These are phyloP conservation scores for Hydrangea macrophylla DNA, from an alignment of 148 eudicot genomes.

Conservation along the genomic window DNA sequence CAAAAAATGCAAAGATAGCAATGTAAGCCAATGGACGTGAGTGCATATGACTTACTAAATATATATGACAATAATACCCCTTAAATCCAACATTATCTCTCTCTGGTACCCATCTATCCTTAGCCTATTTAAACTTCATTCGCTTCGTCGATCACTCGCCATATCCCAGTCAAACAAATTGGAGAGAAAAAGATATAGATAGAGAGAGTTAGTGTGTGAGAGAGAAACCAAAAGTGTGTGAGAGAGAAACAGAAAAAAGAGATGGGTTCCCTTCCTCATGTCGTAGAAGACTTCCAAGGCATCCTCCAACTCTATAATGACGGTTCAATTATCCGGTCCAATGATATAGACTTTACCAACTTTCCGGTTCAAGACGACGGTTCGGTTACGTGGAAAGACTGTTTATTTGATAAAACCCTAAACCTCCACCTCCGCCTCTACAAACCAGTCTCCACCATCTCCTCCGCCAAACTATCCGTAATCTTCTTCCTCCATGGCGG, in stretches of 20 bases:
- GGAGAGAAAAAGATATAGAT: background rate
- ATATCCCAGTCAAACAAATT: background rate
- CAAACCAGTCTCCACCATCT: constrained; percentile 25
- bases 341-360: constrained; percentile 28
- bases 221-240: no score
- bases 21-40: background rate
- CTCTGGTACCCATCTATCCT: background rate
- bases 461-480: constrained; percentile 29
- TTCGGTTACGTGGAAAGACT: constrained; percentile 52
- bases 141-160: background rate
- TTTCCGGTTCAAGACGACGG: constrained; percentile 30
- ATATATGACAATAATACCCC: background rate
- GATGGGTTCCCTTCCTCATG: constrained; percentile 50
- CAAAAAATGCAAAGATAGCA: no score
- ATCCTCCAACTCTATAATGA: constrained; percentile 54
- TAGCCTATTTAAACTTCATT: constrained; percentile 7
- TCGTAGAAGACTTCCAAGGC: constrained; percentile 74
- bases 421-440: constrained; percentile 57
- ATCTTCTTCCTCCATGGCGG: constrained; percentile 73
- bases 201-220: no score
- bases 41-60: background rate
- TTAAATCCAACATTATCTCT: background rate
- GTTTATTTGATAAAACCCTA: constrained; percentile 34
- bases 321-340: constrained; percentile 49
- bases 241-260: no score